Conservation (phyloP, 495 filamentous ascomycete species). For the Podospora didyma region DNA sequence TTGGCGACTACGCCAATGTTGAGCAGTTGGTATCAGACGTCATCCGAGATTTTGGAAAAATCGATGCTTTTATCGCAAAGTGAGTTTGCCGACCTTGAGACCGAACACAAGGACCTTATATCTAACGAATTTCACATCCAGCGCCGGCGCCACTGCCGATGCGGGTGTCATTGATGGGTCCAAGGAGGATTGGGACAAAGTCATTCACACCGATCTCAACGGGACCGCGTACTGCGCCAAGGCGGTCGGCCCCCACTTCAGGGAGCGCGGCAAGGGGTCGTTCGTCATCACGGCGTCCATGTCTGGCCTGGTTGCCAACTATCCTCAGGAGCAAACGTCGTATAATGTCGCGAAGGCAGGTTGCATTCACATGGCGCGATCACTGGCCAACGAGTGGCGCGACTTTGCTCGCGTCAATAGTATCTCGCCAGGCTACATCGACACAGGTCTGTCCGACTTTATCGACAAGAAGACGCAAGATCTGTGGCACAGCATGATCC, state of each 20-base stretch:
- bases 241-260: conserved; percentile 54
- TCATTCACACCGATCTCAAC: conserved; percentile 63
- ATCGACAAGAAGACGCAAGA: conserved; percentile 65
- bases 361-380: conserved; percentile 45
- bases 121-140: conserved; percentile 6
- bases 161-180: conserved; percentile 37
- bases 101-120: neutral
- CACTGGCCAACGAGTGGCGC: conserved; percentile 72
- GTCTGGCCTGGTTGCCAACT: conserved; percentile 72
- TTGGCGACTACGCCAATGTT: conserved; percentile 54
- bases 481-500: conserved; percentile 74
- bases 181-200: conserved; percentile 39
- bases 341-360: conserved; percentile 77
- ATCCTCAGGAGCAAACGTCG: conserved; percentile 70
- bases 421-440: conserved; percentile 76
- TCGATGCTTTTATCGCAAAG: conserved; percentile 46
- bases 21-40: conserved; percentile 52
- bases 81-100: conserved; percentile 19
- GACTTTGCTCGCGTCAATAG: conserved; percentile 73
- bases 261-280: conserved; percentile 45
- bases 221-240: conserved; percentile 63
- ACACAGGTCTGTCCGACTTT: conserved; percentile 74
- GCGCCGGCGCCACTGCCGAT: conserved; percentile 43
- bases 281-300: conserved; percentile 61
- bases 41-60: conserved; percentile 52